phyloP scores from a whole-genome alignment of 164 flowering plant genomes.

The Umbilicus rupestris region DNA sequence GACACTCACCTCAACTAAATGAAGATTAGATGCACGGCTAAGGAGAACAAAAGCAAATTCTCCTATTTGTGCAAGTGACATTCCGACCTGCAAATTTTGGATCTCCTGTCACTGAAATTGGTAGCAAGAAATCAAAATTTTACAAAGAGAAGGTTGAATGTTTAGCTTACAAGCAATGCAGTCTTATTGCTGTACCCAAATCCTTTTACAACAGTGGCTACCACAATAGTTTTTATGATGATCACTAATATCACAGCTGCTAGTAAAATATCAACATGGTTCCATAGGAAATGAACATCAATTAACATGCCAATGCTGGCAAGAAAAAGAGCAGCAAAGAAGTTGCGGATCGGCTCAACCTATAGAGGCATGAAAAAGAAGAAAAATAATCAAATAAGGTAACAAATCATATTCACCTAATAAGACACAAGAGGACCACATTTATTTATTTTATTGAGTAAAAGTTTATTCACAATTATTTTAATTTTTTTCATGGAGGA shows the following conservation, averaged over 20 bases:
- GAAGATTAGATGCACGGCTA: slow-evolving; percentile 93
- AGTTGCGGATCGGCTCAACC: slow-evolving; percentile 94
- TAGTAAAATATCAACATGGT: slow-evolving; percentile 83
- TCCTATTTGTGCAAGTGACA: slow-evolving; percentile 95
- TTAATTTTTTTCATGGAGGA: no score
- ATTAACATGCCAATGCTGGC: slow-evolving; percentile 98
- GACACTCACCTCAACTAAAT: slow-evolving; percentile 73
- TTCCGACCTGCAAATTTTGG: slow-evolving; percentile 59
- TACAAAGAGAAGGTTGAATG: not conserved
- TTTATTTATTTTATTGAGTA: no score
- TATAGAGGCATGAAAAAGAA: slow-evolving; percentile 12
- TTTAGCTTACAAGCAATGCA: slow-evolving; percentile 59
- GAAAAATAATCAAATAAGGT: not conserved
- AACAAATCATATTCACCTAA: not conserved
- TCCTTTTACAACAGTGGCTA: slow-evolving; percentile 67
- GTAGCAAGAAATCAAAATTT: slow-evolving; percentile 8
- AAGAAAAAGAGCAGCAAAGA: slow-evolving; percentile 95
- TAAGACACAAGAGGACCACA: not conserved
- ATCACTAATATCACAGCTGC: slow-evolving; percentile 86
- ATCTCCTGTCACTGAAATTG: slow-evolving; percentile 6
- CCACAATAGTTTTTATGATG: slow-evolving; percentile 62
- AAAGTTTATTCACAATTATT: no score
- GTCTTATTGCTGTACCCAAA: slow-evolving; percentile 84
- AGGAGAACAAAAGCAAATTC: slow-evolving; percentile 97
- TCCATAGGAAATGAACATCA: slow-evolving; percentile 94